Conservation (phyloP, 768 basidiomycete species). For the Pleurotus pulmonarius region DNA sequence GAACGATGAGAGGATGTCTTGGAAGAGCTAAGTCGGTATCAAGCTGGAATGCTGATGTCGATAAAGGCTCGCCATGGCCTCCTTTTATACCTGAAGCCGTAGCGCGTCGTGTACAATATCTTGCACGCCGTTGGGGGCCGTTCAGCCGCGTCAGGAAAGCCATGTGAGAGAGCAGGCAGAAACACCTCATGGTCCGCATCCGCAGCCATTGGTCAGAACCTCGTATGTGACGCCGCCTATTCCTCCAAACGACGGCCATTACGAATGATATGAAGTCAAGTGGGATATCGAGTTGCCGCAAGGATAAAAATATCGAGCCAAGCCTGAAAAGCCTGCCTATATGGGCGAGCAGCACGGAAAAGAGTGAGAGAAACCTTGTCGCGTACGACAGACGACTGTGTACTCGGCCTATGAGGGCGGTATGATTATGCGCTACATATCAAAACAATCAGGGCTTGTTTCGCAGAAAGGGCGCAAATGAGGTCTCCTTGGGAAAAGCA, state of each 20-base stretch:
- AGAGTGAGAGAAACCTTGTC: not conserved
- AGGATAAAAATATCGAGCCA: not conserved
- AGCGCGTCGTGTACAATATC: not conserved
- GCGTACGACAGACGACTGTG: not conserved
- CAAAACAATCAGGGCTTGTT: slow-evolving; percentile 5
- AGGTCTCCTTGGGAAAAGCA: not conserved
- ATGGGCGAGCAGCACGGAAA: not conserved
- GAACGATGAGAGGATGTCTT: not conserved
- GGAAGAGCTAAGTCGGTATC: not conserved
- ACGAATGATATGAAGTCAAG: not conserved
- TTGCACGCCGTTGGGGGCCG: not conserved
- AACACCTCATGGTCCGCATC: not conserved
- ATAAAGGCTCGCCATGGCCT: not conserved
- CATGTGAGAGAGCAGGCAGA: slow-evolving; percentile 1
- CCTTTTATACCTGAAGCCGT: slow-evolving; percentile 2
- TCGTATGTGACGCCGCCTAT: not conserved
- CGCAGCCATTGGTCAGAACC: not conserved
- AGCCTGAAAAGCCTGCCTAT: not conserved
- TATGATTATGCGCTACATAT: not conserved
- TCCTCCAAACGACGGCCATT: not conserved
- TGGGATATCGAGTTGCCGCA: not conserved
- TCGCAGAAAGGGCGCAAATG: slow-evolving; percentile 5
- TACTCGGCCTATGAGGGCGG: slow-evolving; percentile 2
- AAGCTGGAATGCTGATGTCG: not conserved
- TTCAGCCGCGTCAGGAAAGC: not conserved